A percentile compares a stretch with the other conserved stretches of the same genome.
Conservation (phyloP, 495 filamentous ascomycete genomes). For the Penicillium diatomitis region DNA sequence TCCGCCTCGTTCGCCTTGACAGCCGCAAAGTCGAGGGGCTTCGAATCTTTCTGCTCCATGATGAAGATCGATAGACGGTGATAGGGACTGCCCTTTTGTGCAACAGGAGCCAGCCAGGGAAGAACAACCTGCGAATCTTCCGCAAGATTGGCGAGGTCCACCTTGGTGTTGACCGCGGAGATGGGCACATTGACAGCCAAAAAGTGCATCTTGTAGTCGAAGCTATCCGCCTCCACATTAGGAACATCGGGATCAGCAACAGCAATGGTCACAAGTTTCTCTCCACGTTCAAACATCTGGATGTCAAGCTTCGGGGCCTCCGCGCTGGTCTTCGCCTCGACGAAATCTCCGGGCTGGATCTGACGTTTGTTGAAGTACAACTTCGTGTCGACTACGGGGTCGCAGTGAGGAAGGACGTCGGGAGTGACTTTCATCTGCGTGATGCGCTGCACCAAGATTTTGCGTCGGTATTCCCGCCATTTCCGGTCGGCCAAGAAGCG, state of each 20-base stretch:
- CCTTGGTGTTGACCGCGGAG: constrained; percentile 42
- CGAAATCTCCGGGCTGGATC: constrained; percentile 65
- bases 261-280: constrained; percentile 72
- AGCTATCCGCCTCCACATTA: constrained; percentile 63
- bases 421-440: constrained; percentile 81
- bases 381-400: constrained; percentile 68
- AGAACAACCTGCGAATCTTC: constrained; percentile 56
- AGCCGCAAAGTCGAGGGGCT: constrained; percentile 48
- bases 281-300: constrained; percentile 72
- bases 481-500: constrained; percentile 76
- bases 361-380: constrained; percentile 63
- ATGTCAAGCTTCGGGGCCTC: constrained; percentile 63
- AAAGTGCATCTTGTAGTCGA: constrained; percentile 75
- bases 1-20: constrained; percentile 43
- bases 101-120: constrained; percentile 75
- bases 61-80: constrained; percentile 80
- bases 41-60: constrained; percentile 61
- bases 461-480: constrained; percentile 74
- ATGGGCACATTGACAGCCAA: constrained; percentile 61
- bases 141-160: constrained; percentile 43
- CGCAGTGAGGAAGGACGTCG: constrained; percentile 81
- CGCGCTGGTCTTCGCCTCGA: constrained; percentile 62
- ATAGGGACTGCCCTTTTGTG: constrained; percentile 85
- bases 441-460: constrained; percentile 76
- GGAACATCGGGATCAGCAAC: constrained; percentile 91